phyloP scores from a whole-genome alignment of 352 stramenopile species.

The Pythium monospermum region DNA sequence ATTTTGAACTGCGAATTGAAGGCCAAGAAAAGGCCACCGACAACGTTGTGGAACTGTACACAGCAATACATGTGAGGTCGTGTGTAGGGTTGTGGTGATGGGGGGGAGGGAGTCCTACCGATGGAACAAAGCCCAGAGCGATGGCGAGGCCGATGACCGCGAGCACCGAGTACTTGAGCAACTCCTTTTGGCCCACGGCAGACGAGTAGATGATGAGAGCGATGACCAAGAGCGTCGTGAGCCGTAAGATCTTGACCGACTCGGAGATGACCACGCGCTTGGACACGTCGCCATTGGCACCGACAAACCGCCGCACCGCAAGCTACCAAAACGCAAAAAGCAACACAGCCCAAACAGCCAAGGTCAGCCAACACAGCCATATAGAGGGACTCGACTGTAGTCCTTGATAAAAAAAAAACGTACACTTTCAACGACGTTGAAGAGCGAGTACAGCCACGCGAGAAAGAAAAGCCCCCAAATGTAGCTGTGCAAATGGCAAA shows the following conservation, averaged over 20 bases:
- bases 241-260: conserved; percentile 82
- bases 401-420: conserved; percentile 14
- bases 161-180: conserved; percentile 82
- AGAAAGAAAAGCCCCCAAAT: conserved; percentile 89
- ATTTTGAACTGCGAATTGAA: conserved; percentile 89
- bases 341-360: neutral
- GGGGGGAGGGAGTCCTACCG: conserved; percentile 26
- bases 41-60: conserved; percentile 75
- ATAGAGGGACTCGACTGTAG: neutral
- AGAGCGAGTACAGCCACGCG: conserved; percentile 86
- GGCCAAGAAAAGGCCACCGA: conserved; percentile 81
- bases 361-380: neutral
- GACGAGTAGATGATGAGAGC: conserved; percentile 85
- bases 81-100: neutral
- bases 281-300: conserved; percentile 72
- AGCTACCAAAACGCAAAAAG: conserved; percentile 36
- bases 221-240: conserved; percentile 75
- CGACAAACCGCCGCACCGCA: conserved; percentile 72
- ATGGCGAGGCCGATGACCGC: conserved; percentile 80
- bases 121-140: conserved; percentile 79
- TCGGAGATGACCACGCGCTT: conserved; percentile 89
- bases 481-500: conserved; percentile 75
- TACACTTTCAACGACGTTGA: conserved; percentile 85
- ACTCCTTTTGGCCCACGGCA: conserved; percentile 56
- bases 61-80: neutral